These are phyloP conservation scores for Boletellus deceptivus DNA, from an alignment of 1,284 basidiomycete genomes.

Conservation along the genomic window DNA sequence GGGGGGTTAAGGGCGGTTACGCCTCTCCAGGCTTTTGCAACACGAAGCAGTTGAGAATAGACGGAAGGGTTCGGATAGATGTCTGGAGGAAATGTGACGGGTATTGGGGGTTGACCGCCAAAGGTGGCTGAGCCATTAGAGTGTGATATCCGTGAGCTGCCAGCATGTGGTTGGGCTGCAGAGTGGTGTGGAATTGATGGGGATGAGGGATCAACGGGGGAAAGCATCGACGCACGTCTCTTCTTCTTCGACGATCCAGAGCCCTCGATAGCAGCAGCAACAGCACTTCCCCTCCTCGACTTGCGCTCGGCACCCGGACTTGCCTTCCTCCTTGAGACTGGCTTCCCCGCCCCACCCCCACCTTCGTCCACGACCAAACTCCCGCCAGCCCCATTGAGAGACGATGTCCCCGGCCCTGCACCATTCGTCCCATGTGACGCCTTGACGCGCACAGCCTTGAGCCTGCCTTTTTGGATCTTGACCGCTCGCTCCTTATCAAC, in stretches of 20 bases:
- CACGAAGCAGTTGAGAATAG: constrained; percentile 51
- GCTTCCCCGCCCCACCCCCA: constrained; percentile 14
- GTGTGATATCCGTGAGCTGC: constrained; percentile 19
- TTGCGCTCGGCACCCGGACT: constrained; percentile 51
- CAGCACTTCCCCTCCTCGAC: constrained; percentile 39
- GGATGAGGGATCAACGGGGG: constrained; percentile 23
- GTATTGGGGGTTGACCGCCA: constrained; percentile 18
- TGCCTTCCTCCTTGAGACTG: constrained; percentile 30
- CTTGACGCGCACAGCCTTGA: constrained; percentile 28
- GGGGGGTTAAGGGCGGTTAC: constrained; percentile 55
- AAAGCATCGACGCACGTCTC: constrained; percentile 41
- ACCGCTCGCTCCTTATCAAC: constrained; percentile 47
- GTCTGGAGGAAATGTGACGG: constrained; percentile 40
- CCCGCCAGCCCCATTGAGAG: constrained; percentile 16
- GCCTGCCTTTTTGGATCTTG: constrained; percentile 41
- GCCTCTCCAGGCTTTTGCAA: constrained; percentile 68
- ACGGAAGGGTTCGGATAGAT: constrained; percentile 43
- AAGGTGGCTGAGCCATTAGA: constrained; percentile 23
- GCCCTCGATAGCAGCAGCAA: constrained; percentile 37
- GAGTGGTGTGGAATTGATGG: constrained; percentile 15
- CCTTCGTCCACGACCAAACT: constrained; percentile 16
- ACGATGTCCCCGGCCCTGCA: constrained; percentile 3
- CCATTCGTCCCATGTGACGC: constrained; percentile 27
- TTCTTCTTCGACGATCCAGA: constrained; percentile 38
- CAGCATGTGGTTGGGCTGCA: constrained; percentile 12